phyloP scores from a whole-genome alignment of 208 protist genomes.

The Leishmania aethiopica region DNA sequence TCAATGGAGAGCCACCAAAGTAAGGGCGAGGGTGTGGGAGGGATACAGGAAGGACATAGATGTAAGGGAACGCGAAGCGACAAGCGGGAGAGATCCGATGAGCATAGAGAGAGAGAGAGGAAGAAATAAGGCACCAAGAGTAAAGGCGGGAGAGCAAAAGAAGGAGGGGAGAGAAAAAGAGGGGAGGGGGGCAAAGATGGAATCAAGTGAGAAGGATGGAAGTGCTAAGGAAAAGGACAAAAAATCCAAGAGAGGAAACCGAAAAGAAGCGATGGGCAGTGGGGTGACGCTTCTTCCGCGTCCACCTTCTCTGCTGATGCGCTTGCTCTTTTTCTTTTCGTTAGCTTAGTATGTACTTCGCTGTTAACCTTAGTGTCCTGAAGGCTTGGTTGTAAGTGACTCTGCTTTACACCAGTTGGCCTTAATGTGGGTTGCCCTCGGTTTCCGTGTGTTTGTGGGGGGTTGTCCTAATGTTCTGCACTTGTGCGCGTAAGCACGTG shows the following conservation, averaged over 20 bases:
- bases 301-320: not conserved
- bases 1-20: not conserved
- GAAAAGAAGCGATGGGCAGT: not conserved
- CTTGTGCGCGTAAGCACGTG: not conserved
- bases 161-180: not conserved
- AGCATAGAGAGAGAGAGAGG: not conserved
- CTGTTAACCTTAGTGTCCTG: too few species aligned
- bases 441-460: too few species aligned
- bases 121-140: not conserved
- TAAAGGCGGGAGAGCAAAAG: not conserved
- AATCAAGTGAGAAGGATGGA: conserved; percentile 74
- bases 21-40: not conserved
- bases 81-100: not conserved
- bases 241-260: not conserved
- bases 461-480: too few species aligned
- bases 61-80: too few species aligned
- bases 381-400: too few species aligned
- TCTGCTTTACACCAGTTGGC: too few species aligned
- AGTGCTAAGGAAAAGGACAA: not conserved
- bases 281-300: not conserved
- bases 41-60: too few species aligned
- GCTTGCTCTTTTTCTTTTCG: not conserved
- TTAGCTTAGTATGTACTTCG: not conserved
- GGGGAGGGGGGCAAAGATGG: conserved; percentile 34
- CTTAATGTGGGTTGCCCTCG: too few species aligned